These are phyloP conservation scores for Leucocoprinus leucothites DNA, from an alignment of 768 basidiomycete genomes.

Conservation along the genomic window DNA sequence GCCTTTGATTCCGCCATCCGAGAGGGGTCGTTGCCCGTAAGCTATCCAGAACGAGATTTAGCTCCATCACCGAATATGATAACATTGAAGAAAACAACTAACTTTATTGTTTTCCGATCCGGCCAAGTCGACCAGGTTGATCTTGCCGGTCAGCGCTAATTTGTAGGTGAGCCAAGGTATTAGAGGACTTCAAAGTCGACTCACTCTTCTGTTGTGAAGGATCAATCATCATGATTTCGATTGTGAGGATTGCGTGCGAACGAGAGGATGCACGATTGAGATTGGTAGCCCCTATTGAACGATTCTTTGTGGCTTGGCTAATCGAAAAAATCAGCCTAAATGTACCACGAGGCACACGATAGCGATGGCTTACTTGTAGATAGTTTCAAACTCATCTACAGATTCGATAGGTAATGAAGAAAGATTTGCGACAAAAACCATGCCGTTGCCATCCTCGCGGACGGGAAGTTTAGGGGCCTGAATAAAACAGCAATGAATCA, in stretches of 20 bases:
- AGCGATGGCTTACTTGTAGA: constrained; percentile 38
- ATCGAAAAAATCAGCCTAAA: background rate
- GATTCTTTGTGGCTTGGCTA: constrained; percentile 70
- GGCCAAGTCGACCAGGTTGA: constrained; percentile 86
- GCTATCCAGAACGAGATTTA: constrained; percentile 26
- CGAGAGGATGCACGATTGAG: constrained; percentile 84
- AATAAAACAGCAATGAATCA: constrained; percentile 5
- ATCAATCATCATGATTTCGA: constrained; percentile 61
- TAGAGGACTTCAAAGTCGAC: constrained; percentile 16
- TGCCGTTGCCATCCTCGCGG: constrained; percentile 48
- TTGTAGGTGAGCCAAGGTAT: background rate
- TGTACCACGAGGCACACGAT: background rate
- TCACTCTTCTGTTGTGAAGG: constrained; percentile 50
- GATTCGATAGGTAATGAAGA: constrained; percentile 36
- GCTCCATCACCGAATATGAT: background rate
- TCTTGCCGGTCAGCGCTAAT: constrained; percentile 67
- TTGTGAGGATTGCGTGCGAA: constrained; percentile 83
- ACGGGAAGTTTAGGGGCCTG: constrained; percentile 53
- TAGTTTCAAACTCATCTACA: constrained; percentile 40
- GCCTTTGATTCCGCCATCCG: constrained; percentile 87
- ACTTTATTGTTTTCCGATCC: constrained; percentile 92
- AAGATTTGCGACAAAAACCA: constrained; percentile 55
- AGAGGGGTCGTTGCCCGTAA: constrained; percentile 83
- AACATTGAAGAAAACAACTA: background rate
- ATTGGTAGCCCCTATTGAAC: constrained; percentile 83